Conservation (phyloP, 1,139 yeast species). For the Zygotorulaspora mrakii region DNA sequence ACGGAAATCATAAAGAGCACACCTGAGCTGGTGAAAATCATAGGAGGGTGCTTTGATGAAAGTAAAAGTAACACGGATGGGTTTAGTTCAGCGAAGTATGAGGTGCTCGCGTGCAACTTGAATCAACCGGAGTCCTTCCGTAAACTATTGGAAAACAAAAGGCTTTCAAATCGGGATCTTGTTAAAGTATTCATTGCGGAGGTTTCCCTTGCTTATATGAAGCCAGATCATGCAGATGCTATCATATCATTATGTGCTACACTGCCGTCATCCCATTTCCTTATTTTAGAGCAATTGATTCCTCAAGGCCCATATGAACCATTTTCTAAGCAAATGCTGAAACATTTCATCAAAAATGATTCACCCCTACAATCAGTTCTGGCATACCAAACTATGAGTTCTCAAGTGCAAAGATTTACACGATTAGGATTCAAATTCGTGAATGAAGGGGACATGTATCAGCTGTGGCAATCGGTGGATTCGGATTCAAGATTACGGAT, state of each 20-base stretch:
- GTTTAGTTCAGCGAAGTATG: constrained; percentile 49
- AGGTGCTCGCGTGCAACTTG: constrained; percentile 69
- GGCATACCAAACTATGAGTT: constrained; percentile 49
- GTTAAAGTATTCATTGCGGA: constrained; percentile 69
- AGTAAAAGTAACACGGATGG: constrained; percentile 23
- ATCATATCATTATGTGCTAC: constrained; percentile 50
- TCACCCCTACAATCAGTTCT: constrained; percentile 68
- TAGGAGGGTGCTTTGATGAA: constrained; percentile 38
- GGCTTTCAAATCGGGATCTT: constrained; percentile 34
- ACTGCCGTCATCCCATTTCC: constrained; percentile 54
- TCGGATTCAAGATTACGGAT: constrained; percentile 44
- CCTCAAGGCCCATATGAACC: constrained; percentile 63
- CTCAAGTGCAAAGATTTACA: constrained; percentile 51
- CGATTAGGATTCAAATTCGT: constrained; percentile 47
- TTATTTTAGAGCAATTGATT: constrained; percentile 67
- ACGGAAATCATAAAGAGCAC: constrained; percentile 48
- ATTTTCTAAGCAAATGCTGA: constrained; percentile 71
- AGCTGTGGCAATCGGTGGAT: constrained; percentile 52
- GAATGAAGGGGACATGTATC: constrained; percentile 52
- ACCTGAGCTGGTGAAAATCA: constrained; percentile 45
- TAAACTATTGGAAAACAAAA: constrained; percentile 35
- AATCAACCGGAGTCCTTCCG: constrained; percentile 47
- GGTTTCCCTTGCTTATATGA: constrained; percentile 80
- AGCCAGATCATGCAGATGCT: constrained; percentile 61
- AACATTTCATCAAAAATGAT: constrained; percentile 62